phyloP scores from a whole-genome alignment of 495 filamentous ascomycete species.

The Penicillium bialowiezense region DNA sequence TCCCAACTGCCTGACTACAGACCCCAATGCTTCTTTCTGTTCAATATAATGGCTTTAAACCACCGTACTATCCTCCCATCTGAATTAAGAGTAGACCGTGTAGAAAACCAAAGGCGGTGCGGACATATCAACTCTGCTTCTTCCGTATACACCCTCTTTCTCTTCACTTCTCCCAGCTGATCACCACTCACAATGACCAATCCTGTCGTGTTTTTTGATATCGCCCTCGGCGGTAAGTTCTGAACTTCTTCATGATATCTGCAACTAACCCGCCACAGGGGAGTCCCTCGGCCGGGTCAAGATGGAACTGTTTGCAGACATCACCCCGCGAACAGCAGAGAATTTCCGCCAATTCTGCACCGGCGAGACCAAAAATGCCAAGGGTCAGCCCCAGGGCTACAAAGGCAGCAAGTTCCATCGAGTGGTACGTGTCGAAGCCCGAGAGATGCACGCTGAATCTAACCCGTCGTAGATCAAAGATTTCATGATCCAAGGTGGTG shows the following conservation, averaged over 20 bases:
- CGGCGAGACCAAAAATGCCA: constrained; percentile 79
- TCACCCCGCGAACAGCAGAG: constrained; percentile 85
- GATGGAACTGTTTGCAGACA: constrained; percentile 86
- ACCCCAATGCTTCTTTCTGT: too few relatives aligned
- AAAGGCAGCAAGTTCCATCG: constrained; percentile 94
- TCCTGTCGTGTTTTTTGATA: constrained; percentile 87
- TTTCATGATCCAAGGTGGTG: constrained; percentile 97
- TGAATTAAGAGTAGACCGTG: too few relatives aligned
- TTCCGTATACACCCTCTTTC: too few relatives aligned
- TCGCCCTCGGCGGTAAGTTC: constrained; percentile 79
- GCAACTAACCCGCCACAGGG: constrained; percentile 46
- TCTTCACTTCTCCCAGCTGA: too few relatives aligned
- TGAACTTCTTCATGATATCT: neutral
- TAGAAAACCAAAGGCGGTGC: neutral
- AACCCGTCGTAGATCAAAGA: constrained; percentile 71
- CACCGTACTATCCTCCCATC: too few relatives aligned
- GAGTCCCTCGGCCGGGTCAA: constrained; percentile 89
- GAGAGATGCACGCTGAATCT: neutral
- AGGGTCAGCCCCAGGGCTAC: constrained; percentile 85
- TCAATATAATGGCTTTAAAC: too few relatives aligned
- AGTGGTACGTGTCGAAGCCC: constrained; percentile 59
- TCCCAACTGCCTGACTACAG: too few relatives aligned
- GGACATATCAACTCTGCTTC: too few relatives aligned
- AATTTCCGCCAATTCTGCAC: constrained; percentile 98
- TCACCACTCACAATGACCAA: constrained; percentile 36